Evolutionary conservation across 352 stramenopile genomes (phyloP).

Genomic region (Peronospora destructor): DNA sequence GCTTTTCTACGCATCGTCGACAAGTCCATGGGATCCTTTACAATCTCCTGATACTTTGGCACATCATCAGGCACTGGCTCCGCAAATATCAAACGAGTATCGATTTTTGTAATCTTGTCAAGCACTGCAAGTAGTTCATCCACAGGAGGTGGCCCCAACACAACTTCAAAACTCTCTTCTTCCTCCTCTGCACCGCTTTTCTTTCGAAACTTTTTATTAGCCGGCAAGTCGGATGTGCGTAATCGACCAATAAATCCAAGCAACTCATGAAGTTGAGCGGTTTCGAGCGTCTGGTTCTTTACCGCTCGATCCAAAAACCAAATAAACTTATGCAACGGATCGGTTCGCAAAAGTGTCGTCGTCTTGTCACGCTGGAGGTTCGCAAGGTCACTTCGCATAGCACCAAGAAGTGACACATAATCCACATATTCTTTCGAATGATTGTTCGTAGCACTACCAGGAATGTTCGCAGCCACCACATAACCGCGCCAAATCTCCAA

Average conservation of each 20-base stretch:
- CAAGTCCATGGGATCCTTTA: slow-evolving; percentile 82
- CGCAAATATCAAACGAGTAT: slow-evolving; percentile 75
- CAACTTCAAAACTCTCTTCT: slow-evolving; percentile 77
- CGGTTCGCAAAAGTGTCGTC: slow-evolving; percentile 53
- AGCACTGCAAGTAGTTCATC: slow-evolving; percentile 60
- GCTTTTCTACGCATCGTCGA: slow-evolving; percentile 78
- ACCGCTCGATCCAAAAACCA: slow-evolving; percentile 80
- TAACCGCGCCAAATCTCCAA: slow-evolving; percentile 78
- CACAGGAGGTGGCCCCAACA: slow-evolving; percentile 64
- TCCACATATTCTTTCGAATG: slow-evolving; percentile 80
- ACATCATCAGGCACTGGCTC: slow-evolving; percentile 81
- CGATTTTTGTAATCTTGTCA: slow-evolving; percentile 76
- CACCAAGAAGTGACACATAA: slow-evolving; percentile 73
- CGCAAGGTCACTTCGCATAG: slow-evolving; percentile 67
- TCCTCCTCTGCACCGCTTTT: slow-evolving; percentile 52
- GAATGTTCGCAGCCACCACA: slow-evolving; percentile 60
- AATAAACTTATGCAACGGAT: slow-evolving; percentile 85
- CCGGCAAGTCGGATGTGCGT: slow-evolving; percentile 54
- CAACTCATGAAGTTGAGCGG: slow-evolving; percentile 61
- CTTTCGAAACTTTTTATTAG: slow-evolving; percentile 80
- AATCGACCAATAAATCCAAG: slow-evolving; percentile 65
- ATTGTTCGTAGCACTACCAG: slow-evolving; percentile 41
- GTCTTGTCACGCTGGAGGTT: slow-evolving; percentile 81
- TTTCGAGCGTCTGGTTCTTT: slow-evolving; percentile 69
- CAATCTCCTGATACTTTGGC: slow-evolving; percentile 75